A percentile compares a stretch with the other conserved stretches of the same genome.
phyloP scores from a whole-genome alignment of 2,329 filamentous ascomycete species.

The Grosmannia serpens region DNA sequence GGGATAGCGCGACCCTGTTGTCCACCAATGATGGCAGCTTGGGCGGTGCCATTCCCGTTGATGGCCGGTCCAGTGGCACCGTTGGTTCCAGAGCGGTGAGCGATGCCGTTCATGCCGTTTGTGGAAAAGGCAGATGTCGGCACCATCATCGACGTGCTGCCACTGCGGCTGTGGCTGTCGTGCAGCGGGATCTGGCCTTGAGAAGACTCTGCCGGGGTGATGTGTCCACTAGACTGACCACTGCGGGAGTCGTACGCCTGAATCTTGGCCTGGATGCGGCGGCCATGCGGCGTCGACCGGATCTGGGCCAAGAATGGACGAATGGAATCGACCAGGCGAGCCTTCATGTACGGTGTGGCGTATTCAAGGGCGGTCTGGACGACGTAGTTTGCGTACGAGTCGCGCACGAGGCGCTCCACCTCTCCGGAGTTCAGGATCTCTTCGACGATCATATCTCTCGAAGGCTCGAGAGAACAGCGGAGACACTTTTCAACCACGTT shows the following conservation, averaged over 20 bases:
- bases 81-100: slow-evolving; percentile 15
- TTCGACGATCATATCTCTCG: slow-evolving; percentile 70
- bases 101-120: slow-evolving; percentile 19
- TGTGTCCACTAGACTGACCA: slow-evolving; percentile 33
- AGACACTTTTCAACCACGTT: slow-evolving; percentile 97
- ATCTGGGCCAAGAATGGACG: slow-evolving; percentile 76
- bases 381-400: slow-evolving; percentile 95
- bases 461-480: slow-evolving; percentile 64
- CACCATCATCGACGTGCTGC: slow-evolving; percentile 25
- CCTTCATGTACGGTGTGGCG: slow-evolving; percentile 60
- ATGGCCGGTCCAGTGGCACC: slow-evolving; percentile 6
- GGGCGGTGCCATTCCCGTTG: background rate
- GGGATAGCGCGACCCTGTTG: slow-evolving; percentile 4
- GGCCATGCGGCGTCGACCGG: slow-evolving; percentile 84
- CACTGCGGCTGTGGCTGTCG: slow-evolving; percentile 27
- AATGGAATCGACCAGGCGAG: slow-evolving; percentile 69
- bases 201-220: slow-evolving; percentile 39
- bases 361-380: slow-evolving; percentile 93
- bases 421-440: slow-evolving; percentile 67
- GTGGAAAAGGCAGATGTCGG: slow-evolving; percentile 18
- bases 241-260: slow-evolving; percentile 41
- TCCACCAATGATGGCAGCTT: background rate
- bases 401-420: slow-evolving; percentile 79
- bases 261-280: slow-evolving; percentile 87
- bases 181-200: slow-evolving; percentile 43